Evolutionary conservation across 2,329 filamentous ascomycete species (phyloP), one percentile per base, ranked within the genome.

Genomic region (Aspergillus sp.): DNA sequence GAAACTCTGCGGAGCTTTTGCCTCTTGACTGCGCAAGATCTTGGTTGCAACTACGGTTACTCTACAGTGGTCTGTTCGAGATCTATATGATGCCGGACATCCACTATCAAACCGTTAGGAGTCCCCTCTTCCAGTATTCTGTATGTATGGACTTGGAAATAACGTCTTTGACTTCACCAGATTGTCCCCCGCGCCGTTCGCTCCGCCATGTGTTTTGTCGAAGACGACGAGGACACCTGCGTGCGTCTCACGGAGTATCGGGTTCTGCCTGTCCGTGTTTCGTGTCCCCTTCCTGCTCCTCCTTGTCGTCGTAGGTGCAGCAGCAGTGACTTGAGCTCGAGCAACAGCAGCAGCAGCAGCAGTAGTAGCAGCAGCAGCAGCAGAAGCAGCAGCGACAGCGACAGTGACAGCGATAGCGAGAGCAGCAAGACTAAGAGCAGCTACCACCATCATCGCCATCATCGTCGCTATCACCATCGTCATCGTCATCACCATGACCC

Each of bases 181-280:
- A 42, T 42, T 42, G 36, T n/a, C 16, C 36, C 36, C 16, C 36
- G 36, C 36, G 36, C 36, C 36, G 14, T 42, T 18, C 45, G 22
- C 45, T 16, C 18, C 20, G 45, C 46, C 11, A 67, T 67, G 65
- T 66, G 65, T 51, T 65, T 67, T 53, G 36, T 61, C 51, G 59
- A 67, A 46, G 18, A 58, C 45, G 57, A 63, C 49, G 32, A 29
- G 32, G 58, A 63, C n/a, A 36, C 55, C 31, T 58, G 54, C 4
- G 49, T 65, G 36, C 58, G 63, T 9, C 24, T 61, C 50, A 53
- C 55, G 11, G 57, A 64, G 55, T 65, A 58, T 14, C 59, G 56
- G 11, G 47, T 57, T 1, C 56, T 31, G 31, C 56, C 60, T 14
- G 42, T 59, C 10, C 60, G 51, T 5, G 49, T 60, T 14, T 58